Evolutionary conservation across 805 yeast species (phyloP), one percentile per base, ranked within the genome.

Genomic region (Starmerella bacillaris): DNA sequence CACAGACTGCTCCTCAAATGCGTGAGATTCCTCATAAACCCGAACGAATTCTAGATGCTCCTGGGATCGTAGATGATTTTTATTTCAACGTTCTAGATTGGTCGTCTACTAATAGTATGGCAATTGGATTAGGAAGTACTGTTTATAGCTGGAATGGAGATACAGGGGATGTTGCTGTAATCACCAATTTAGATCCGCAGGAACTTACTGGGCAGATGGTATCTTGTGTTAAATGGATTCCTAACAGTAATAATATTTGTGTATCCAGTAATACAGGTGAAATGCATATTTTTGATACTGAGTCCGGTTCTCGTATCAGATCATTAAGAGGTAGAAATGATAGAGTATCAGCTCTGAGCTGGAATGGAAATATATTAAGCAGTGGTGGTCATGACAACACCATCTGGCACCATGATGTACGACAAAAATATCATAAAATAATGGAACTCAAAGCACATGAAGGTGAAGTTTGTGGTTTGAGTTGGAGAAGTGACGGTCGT

Each of bases 131-230:
- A 34, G 92, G 77, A 37, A 72, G 70, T 37, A 64, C 77, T 3
- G 78, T 89, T 11, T 89, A 86, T 51, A 72, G 83, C 19, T 89
- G 96, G 95, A 78, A 84, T 56, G 95, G 94, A 2, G 62, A 68
- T 4, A 63, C 78, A 0, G 94, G 94, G 0, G 61, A 70, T 1
- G 95, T 83, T 2, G 64, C 73, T 34, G 84, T 76, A 44, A 64
- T 68, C 39, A 39, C 53, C 3, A 41, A 50, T 8, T 32, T 43
- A 6, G 37, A 28, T 18, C 21, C 40, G 4, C 28, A 26, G 19
- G n/a, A 8, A 4, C 44, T 41, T 5, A 12, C 26, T 7, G 68
- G 67, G 35, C 57, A 64, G 6, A 47, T 63, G 30, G 74, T 79
- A 4, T 63, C 84, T 1, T 75, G 93, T 14, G 64, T 89, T 4